Evolutionary conservation across 164 flowering plant species (phyloP).

Genomic region (Nymphaea colorata): DNA sequence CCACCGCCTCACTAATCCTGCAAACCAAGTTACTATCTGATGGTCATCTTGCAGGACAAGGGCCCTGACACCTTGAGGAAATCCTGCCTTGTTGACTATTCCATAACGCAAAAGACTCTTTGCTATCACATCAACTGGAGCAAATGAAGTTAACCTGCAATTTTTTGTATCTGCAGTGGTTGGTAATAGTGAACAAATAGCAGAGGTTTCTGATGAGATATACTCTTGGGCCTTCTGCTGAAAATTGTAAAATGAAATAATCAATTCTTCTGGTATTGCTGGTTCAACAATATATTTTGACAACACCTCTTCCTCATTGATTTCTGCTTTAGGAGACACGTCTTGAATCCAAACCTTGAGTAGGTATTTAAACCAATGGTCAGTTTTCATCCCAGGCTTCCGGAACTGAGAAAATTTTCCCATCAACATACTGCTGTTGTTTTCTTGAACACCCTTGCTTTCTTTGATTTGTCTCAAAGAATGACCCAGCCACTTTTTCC

Average conservation of each 20-base stretch:
- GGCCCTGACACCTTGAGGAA: conserved; percentile 32
- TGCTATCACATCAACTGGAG: conserved; percentile 45
- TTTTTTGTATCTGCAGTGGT: not conserved
- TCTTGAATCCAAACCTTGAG: conserved; percentile 82
- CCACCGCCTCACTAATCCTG: conserved; percentile 67
- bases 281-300: conserved; percentile 66
- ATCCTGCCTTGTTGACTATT: conserved; percentile 41
- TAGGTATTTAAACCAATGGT: conserved; percentile 81
- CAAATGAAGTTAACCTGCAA: conserved; percentile 24
- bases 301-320: conserved; percentile 38
- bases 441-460: conserved; percentile 66
- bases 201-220: conserved; percentile 55
- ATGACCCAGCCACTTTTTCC: conserved; percentile 79
- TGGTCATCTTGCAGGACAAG: conserved; percentile 52
- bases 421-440: conserved; percentile 32
- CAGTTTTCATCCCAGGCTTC: conserved; percentile 84
- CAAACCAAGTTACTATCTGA: conserved; percentile 74
- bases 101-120: conserved; percentile 66
- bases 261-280: conserved; percentile 57
- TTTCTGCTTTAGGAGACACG: conserved; percentile 33
- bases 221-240: conserved; percentile 49
- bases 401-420: conserved; percentile 53
- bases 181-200: conserved; percentile 39
- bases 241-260: conserved; percentile 63
- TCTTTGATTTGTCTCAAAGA: conserved; percentile 84